Conservation (phyloP, 495 filamentous ascomycete species). For the Xylaria cubensis region DNA sequence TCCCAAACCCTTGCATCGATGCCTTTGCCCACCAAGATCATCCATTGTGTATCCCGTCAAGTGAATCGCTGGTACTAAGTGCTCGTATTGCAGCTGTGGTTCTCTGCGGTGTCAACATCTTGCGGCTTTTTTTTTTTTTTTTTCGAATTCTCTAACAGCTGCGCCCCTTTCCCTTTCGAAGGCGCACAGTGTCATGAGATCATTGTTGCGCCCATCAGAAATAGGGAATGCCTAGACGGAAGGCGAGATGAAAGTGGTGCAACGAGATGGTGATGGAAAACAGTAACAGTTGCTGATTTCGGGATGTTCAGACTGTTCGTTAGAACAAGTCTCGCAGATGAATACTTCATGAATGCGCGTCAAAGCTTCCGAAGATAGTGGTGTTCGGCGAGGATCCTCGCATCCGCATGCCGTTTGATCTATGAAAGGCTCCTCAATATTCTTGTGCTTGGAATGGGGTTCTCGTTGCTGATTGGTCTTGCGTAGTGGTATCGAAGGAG, state of each 20-base stretch:
- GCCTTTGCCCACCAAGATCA: conserved; percentile 49
- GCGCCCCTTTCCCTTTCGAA: conserved; percentile 36
- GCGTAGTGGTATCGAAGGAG: conserved; percentile 36
- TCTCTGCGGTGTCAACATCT: conserved; percentile 47
- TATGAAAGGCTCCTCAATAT: conserved; percentile 38
- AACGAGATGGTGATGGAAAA: conserved; percentile 37
- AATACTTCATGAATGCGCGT: not conserved
- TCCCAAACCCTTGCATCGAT: conserved; percentile 47
- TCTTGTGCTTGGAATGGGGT: conserved; percentile 33
- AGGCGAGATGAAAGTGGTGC: conserved; percentile 13
- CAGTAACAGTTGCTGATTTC: conserved; percentile 31
- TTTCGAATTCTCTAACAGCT: conserved; percentile 40
- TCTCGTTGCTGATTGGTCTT: conserved; percentile 39
- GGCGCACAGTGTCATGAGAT: conserved; percentile 35
- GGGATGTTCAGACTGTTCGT: conserved; percentile 38
- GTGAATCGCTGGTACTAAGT: conserved; percentile 50
- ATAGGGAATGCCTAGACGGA: conserved; percentile 42
- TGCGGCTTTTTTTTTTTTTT: conserved; percentile 26
- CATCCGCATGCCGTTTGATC: conserved; percentile 38
- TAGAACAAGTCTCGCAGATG: conserved; percentile 25
- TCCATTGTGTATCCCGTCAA: conserved; percentile 49
- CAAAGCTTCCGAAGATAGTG: not conserved
- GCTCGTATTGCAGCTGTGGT: conserved; percentile 50
- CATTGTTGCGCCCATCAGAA: conserved; percentile 38
- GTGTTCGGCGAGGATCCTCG: not conserved